Evolutionary conservation across 2,329 filamentous ascomycete genomes (phyloP), one percentile per base, ranked within the genome.

Genomic region (Plenodomus biglobosus): DNA sequence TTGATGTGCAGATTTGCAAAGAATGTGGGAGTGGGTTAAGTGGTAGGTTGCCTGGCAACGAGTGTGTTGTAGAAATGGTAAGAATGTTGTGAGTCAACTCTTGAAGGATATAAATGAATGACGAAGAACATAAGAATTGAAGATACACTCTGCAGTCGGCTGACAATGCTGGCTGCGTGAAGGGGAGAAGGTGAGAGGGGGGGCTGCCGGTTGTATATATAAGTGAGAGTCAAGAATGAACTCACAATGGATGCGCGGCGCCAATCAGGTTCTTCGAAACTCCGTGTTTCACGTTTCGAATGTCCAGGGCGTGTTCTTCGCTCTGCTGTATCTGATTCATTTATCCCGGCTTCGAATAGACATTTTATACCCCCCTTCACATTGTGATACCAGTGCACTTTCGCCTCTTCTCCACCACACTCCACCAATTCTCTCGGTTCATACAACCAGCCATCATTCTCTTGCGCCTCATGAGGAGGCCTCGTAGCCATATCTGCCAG

Each of bases 241-340:
- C 68, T 66, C 54, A 71, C 68, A 58, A 54, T 60, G 58, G 55
- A 46, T 52, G 52, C 42, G 55, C 47, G 42, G 50, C 58, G 60
- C 65, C 64, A 68, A 66, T 67, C 52, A 57, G 42, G 52, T 57
- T 62, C 62, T 55, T 50, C 51, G 53, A 58, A 56, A 46, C 55
- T 58, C 56, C 61, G 55, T 69, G 69, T 72, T 72, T 72, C 69
- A 70, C 55, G 63, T 65, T 66, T 59, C 38, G 55, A 56, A 52
- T 66, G 52, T 59, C 51, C 55, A 50, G 54, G 46, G 56, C 57
- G 50, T 54, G 52, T 51, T 62, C 58, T 58, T 68, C 54, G 64
- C 54, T 67, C 53, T 65, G 55, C 44, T 56, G 49, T 58, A 46
- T 50, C 51, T 48, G 56, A 58, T 49, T 53, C 48, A 51, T 48